Evolutionary conservation across 139 green algal genomes (phyloP).

Genomic region (Pleodorina starrii): DNA sequence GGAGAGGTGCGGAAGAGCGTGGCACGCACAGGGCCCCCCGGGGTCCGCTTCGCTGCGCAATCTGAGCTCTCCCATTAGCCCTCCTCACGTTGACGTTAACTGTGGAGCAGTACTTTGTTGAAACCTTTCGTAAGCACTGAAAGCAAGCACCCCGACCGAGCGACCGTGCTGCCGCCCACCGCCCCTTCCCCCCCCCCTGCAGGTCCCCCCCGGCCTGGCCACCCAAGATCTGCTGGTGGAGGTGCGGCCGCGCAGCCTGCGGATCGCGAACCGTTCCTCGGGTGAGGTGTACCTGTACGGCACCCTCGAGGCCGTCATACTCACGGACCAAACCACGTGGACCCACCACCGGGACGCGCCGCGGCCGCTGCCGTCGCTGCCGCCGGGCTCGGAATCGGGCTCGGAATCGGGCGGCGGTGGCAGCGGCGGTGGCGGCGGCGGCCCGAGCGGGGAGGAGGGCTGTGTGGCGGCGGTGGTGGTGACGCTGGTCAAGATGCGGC

Average conservation of each 20-base stretch:
- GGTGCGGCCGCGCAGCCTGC: slow-evolving; percentile 61
- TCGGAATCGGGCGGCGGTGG: background rate
- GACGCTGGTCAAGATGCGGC: slow-evolving; percentile 12
- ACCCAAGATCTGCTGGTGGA: slow-evolving; percentile 56
- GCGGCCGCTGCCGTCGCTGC: too few species aligned
- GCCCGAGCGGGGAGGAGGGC: background rate
- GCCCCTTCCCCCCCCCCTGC: background rate
- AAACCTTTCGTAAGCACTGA: too few species aligned
- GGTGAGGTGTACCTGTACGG: slow-evolving; percentile 78
- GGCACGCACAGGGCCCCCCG: background rate
- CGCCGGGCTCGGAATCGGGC: background rate
- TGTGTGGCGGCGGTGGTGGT: background rate
- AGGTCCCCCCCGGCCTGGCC: slow-evolving; percentile 24
- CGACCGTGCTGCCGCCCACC: background rate
- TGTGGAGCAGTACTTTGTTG: too few species aligned
- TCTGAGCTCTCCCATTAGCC: background rate
- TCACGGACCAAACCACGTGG: slow-evolving; percentile 72
- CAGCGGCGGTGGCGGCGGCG: background rate
- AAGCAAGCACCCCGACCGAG: too few species aligned
- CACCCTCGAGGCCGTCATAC: slow-evolving; percentile 73
- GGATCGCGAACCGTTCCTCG: background rate
- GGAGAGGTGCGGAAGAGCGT: background rate
- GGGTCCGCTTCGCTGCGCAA: background rate
- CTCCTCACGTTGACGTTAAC: too few species aligned
- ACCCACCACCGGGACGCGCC: background rate